phyloP scores from a whole-genome alignment of 2,329 filamentous ascomycete genomes.

The Paecilomyces sp. region DNA sequence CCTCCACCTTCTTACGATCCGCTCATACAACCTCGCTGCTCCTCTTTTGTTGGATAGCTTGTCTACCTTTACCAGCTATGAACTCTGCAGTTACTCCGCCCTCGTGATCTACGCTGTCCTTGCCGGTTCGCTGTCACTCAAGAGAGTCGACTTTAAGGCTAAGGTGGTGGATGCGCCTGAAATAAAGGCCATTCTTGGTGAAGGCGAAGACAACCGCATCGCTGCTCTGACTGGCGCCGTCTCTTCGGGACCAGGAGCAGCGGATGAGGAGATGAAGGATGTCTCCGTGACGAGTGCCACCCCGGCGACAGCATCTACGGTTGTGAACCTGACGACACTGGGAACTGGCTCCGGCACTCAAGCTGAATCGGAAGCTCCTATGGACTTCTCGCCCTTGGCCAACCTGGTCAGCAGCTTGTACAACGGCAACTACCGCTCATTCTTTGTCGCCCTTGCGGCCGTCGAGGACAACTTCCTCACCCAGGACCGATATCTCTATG shows the following conservation, averaged over 20 bases:
- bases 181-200: constrained; percentile 92
- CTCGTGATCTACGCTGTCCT: constrained; percentile 94
- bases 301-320: constrained; percentile 53
- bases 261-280: constrained; percentile 68
- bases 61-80: constrained; percentile 97
- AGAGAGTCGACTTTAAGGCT: constrained; percentile 96
- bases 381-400: constrained; percentile 85
- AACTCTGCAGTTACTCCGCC: constrained; percentile 92
- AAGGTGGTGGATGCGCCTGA: constrained; percentile 98
- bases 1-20: constrained; percentile 83
- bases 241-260: constrained; percentile 70
- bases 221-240: constrained; percentile 72
- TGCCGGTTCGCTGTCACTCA: constrained; percentile 86
- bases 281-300: constrained; percentile 47
- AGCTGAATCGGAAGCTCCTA: constrained; percentile 68
- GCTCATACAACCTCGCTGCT: constrained; percentile 82
- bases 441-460: constrained; percentile 80
- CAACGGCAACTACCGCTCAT: constrained; percentile 85
- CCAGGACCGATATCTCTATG: constrained; percentile 88
- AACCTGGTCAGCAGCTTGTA: constrained; percentile 88
- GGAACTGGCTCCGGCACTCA: constrained; percentile 58
- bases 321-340: constrained; percentile 81
- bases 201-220: constrained; percentile 72
- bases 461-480: constrained; percentile 93
- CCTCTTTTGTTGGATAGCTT: constrained; percentile 93